Base-by-base conservation (phyloP, 257 asterid species). In the Nicotiana undulata region DNA sequence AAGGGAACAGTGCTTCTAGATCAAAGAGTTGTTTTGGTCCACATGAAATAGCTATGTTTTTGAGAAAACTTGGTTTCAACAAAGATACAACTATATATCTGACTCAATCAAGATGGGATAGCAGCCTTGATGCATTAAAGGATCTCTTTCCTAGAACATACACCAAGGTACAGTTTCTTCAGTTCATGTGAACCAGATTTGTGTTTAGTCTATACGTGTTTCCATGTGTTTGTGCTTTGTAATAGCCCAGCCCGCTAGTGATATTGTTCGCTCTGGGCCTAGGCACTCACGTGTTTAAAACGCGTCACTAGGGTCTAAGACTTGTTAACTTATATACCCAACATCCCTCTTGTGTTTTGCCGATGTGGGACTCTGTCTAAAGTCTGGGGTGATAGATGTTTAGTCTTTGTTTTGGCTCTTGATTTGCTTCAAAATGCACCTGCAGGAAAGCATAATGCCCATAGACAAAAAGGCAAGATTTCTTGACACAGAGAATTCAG, bases 91-190 rank as follows among this genome's bases (percentile, higher is more conserved):
- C 92, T 1, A 85, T 94, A 37, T 94, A 94, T 61, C 91, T 94
- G 77, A 94, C 97, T 34, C 97, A 94, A 81, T 86, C 97, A 5
- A 88, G 88, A 83, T 92, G 97, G 98, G 96, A 91, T 52, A 89
- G 92, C 88, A 90, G 93, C 87, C 97, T 94, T 8, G 92, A 92
- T 12, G 82, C 88, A 61, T 83, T 93, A 26, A 93, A 91, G 89
- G 94, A 93, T 77, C 82, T 88, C 88, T 94, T 91, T 85, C 97
- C 97, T 4, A 92, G 89, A 87, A 90, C 92, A 34, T 92, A 92
- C 79, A 93, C 97, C 8, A 93, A 93, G 98, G 98, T 94, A 75
- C 20, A 81, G 10, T 61, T 60, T 66, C 63, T 5, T 58, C 68
- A 59, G 46, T 32, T 29, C 6, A 26, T 53, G 29, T 32, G 49